Conservation (phyloP, 2,329 filamentous ascomycete species). For the Pseudocercospora macadamiae region DNA sequence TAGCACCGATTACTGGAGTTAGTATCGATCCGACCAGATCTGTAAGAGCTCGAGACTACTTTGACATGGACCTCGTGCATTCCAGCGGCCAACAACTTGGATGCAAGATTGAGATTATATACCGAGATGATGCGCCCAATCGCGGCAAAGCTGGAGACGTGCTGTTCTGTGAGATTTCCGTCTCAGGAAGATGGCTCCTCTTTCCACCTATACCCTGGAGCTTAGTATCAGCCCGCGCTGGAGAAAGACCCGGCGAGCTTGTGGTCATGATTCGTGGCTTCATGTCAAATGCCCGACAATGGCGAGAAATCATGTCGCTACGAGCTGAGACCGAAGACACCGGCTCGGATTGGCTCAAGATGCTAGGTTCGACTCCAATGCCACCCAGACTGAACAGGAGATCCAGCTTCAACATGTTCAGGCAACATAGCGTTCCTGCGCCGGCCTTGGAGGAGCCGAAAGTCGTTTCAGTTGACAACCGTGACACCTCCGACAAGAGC, state of each 20-base stretch:
- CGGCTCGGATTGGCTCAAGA: slow-evolving; percentile 82
- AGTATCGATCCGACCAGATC: slow-evolving; percentile 75
- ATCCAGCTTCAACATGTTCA: slow-evolving; percentile 52
- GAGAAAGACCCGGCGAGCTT: slow-evolving; percentile 71
- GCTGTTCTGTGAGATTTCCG: slow-evolving; percentile 89
- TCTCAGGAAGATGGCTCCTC: slow-evolving; percentile 76
- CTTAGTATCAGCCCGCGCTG: slow-evolving; percentile 77
- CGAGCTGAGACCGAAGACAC: slow-evolving; percentile 75
- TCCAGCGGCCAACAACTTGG: slow-evolving; percentile 88
- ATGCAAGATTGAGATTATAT: slow-evolving; percentile 83
- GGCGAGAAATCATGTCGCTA: slow-evolving; percentile 84
- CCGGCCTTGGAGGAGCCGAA: slow-evolving; percentile 22
- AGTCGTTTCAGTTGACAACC: slow-evolving; percentile 11
- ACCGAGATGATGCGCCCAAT: slow-evolving; percentile 76
- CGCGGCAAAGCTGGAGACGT: slow-evolving; percentile 75
- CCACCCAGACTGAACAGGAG: slow-evolving; percentile 58
- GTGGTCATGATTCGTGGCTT: slow-evolving; percentile 84
- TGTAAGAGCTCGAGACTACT: slow-evolving; percentile 87
- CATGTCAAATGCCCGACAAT: slow-evolving; percentile 64
- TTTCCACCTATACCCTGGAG: slow-evolving; percentile 82
- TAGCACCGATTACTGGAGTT: slow-evolving; percentile 71
- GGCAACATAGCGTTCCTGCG: slow-evolving; percentile 19
- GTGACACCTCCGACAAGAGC: slow-evolving; percentile 22
- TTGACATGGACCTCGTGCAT: slow-evolving; percentile 81
- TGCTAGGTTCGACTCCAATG: slow-evolving; percentile 70